Evolutionary conservation across 2,329 filamentous ascomycete species (phyloP).

Genomic region (Parasarocladium wereldwijsianum): DNA sequence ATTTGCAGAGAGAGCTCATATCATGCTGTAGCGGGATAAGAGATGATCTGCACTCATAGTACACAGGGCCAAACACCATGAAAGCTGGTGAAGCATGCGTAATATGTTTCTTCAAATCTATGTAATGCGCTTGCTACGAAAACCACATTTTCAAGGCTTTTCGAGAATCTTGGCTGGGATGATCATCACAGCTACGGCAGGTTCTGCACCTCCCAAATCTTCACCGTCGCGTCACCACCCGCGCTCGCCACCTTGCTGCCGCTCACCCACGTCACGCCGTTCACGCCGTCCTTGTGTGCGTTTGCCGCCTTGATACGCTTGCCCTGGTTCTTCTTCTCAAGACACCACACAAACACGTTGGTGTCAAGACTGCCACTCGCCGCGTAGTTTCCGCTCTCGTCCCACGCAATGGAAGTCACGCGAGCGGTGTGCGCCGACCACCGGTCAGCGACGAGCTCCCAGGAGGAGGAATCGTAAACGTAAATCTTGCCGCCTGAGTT

Average conservation of each 20-base stretch:
- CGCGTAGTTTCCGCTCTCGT: conserved; percentile 59
- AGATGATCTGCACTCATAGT: too few relatives aligned
- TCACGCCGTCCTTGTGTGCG: conserved; percentile 92
- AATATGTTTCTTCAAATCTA: too few relatives aligned
- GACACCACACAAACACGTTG: conserved; percentile 83
- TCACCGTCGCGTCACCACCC: conserved; percentile 80
- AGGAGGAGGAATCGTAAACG: conserved; percentile 49
- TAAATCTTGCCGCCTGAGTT: conserved; percentile 77
- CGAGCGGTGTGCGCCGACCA: conserved; percentile 48
- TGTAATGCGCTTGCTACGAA: conserved; percentile 2
- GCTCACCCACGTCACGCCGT: conserved; percentile 68
- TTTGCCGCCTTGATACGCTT: conserved; percentile 73
- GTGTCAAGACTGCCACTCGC: conserved; percentile 82
- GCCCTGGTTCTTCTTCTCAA: conserved; percentile 62
- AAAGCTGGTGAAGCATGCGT: too few relatives aligned
- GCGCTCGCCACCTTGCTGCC: conserved; percentile 59
- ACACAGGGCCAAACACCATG: too few relatives aligned
- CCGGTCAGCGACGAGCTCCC: conserved; percentile 64
- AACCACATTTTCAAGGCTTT: conserved; percentile 1
- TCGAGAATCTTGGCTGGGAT: conserved; percentile 5
- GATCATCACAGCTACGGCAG: conserved; percentile 10
- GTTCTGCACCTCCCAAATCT: conserved; percentile 53
- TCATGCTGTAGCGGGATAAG: too few relatives aligned
- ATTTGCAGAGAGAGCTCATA: too few relatives aligned
- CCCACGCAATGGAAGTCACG: conserved; percentile 56